Evolutionary conservation across 2,329 filamentous ascomycete species (phyloP).

Genomic region (Sporothrix pallida): DNA sequence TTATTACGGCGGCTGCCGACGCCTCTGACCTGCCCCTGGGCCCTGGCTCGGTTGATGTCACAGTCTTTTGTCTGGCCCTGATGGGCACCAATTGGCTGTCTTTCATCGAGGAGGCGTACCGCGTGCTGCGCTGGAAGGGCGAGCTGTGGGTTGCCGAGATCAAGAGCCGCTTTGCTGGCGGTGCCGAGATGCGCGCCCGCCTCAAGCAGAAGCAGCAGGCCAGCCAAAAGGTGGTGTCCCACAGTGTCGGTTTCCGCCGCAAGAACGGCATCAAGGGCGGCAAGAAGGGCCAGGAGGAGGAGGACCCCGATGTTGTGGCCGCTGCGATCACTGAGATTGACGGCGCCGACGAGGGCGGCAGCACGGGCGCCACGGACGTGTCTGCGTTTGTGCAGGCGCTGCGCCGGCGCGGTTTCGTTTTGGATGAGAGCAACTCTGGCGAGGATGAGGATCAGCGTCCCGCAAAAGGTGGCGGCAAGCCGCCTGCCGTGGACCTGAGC

Average conservation of each 20-base stretch:
- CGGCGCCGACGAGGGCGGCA: constrained; percentile 68
- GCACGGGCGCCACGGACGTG: constrained; percentile 79
- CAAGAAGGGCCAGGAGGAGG: constrained; percentile 47
- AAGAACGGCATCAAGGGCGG: constrained; percentile 51
- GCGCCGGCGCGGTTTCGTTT: constrained; percentile 79
- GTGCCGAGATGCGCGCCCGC: constrained; percentile 39
- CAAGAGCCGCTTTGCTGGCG: constrained; percentile 80
- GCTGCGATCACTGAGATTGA: constrained; percentile 68
- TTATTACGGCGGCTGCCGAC: constrained; percentile 84
- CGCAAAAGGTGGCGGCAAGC: constrained; percentile 49
- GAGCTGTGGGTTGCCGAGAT: constrained; percentile 98
- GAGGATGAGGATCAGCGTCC: constrained; percentile 49
- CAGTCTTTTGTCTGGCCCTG: constrained; percentile 92
- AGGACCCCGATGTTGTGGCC: constrained; percentile 71
- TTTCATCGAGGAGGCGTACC: constrained; percentile 94
- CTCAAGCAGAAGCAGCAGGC: constrained; percentile 41
- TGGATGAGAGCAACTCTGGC: constrained; percentile 56
- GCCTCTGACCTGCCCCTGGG: constrained; percentile 80
- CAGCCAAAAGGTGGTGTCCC: constrained; percentile 58
- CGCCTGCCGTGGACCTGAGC: constrained; percentile 71
- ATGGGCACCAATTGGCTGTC: constrained; percentile 99
- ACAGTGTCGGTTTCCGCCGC: constrained; percentile 71
- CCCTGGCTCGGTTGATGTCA: constrained; percentile 79
- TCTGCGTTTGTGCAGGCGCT: constrained; percentile 85
- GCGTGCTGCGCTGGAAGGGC: constrained; percentile 88